Conservation (phyloP, 805 yeast genomes). For the Candida railenensis region DNA sequence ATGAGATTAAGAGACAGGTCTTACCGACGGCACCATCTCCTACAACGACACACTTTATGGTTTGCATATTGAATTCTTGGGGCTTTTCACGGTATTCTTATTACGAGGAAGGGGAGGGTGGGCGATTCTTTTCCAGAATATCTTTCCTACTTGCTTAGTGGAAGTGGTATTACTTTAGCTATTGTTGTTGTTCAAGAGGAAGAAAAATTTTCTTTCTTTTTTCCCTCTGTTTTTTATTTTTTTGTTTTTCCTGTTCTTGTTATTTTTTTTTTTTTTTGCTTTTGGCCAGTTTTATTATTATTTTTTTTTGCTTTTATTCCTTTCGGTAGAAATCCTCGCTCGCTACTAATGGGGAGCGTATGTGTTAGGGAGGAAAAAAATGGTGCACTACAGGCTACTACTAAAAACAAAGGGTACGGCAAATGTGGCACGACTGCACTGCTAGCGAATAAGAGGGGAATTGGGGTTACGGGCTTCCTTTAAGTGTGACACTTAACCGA, state of each 20-base stretch:
- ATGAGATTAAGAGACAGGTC: slow-evolving; percentile 91
- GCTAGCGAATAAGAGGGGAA: too few species aligned
- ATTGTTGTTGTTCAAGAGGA: background rate
- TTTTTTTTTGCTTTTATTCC: background rate
- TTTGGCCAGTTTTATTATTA: too few species aligned
- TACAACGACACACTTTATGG: slow-evolving; percentile 93
- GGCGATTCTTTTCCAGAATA: background rate
- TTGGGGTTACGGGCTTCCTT: too few species aligned
- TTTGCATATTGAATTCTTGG: slow-evolving; percentile 37
- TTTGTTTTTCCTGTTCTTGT: background rate
- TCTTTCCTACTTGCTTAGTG: background rate
- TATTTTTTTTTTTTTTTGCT: too few species aligned
- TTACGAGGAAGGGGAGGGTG: background rate
- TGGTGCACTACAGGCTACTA: too few species aligned
- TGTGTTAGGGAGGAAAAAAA: too few species aligned
- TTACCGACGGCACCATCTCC: slow-evolving; percentile 99
- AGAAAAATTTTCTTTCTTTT: background rate
- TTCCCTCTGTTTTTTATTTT: background rate
- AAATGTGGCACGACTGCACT: too few species aligned
- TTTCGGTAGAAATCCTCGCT: too few species aligned
- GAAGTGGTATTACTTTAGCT: background rate
- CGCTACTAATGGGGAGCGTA: too few species aligned
- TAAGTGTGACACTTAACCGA: too few species aligned
- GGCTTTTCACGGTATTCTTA: background rate
- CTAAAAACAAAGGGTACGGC: too few species aligned